phyloP scores from a whole-genome alignment of 176 grass and related monocot species.

The Cenchrus purpureus region DNA sequence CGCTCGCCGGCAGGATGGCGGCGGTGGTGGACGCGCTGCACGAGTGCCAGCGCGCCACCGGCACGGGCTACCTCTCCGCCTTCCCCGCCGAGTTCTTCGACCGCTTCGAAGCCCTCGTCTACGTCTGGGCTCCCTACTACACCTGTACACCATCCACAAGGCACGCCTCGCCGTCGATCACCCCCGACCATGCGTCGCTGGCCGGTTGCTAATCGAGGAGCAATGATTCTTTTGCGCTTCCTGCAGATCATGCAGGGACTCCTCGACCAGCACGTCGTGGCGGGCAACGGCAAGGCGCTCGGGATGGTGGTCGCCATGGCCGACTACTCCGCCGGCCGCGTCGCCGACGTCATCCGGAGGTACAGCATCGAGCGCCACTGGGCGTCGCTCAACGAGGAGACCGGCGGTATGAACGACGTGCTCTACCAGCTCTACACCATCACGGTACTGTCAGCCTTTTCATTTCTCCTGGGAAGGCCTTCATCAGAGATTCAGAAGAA shows the following conservation, averaged over 20 bases:
- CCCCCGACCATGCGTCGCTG: too few species aligned
- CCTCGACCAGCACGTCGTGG: constrained; percentile 74
- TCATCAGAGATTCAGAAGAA: neutral
- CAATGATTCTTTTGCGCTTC: too few species aligned
- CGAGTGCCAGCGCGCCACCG: constrained; percentile 70
- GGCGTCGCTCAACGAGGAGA: constrained; percentile 91
- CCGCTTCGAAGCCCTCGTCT: constrained; percentile 78
- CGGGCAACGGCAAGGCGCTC: constrained; percentile 65
- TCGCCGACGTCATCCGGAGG: constrained; percentile 67
- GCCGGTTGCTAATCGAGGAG: too few species aligned
- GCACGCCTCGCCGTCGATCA: too few species aligned
- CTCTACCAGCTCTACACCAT: constrained; percentile 88
- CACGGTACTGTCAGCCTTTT: constrained; percentile 49
- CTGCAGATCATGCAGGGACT: constrained; percentile 89
- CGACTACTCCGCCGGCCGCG: constrained; percentile 72
- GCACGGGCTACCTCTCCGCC: constrained; percentile 90
- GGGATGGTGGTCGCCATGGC: constrained; percentile 79
- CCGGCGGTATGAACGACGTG: constrained; percentile 96
- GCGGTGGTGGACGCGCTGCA: constrained; percentile 67
- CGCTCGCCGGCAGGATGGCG: constrained; percentile 73
- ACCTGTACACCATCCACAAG: constrained; percentile 4
- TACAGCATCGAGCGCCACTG: constrained; percentile 89
- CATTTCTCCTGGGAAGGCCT: too few species aligned
- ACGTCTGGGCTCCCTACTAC: constrained; percentile 98
- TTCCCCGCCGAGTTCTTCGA: constrained; percentile 95